These are phyloP conservation scores for Glycine latifolia DNA, from an alignment of 306 rosid genomes.

Conservation along the genomic window DNA sequence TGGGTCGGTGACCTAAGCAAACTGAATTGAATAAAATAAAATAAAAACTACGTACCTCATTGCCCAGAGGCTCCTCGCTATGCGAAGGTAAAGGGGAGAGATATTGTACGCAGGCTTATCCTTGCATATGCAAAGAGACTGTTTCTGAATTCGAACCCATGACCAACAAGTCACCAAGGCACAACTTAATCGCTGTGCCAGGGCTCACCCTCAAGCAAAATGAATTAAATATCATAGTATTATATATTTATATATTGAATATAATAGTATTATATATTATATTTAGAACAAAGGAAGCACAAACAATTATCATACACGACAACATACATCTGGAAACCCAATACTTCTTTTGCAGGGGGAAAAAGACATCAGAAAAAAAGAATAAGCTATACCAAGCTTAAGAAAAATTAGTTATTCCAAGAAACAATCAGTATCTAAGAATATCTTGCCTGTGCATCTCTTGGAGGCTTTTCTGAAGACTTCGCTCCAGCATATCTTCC, in stretches of 20 bases:
- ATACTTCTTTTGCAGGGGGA: background rate
- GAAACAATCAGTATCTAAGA: constrained; percentile 37
- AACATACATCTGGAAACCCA: background rate
- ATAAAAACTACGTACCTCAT: too few relatives aligned
- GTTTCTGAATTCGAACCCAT: too few relatives aligned
- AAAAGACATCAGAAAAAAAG: background rate
- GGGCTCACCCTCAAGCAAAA: background rate
- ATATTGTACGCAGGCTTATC: too few relatives aligned
- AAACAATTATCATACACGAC: constrained; percentile 20
- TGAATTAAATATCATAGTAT: background rate
- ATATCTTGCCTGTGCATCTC: constrained; percentile 78
- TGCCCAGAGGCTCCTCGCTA: too few relatives aligned
- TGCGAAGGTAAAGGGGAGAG: too few relatives aligned
- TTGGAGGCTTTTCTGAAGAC: constrained; percentile 79
- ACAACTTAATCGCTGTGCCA: too few relatives aligned
- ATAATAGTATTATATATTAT: background rate
- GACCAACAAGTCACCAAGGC: too few relatives aligned
- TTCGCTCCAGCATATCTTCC: constrained; percentile 73
- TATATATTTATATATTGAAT: background rate
- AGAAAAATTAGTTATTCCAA: background rate
- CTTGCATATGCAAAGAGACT: too few relatives aligned
- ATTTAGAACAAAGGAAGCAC: constrained; percentile 31
- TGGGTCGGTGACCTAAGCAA: too few relatives aligned
- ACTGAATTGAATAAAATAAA: too few relatives aligned
- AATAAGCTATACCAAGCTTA: constrained; percentile 13